A percentile compares a stretch with the other conserved stretches of the same genome.
phyloP scores from a whole-genome alignment of 169 alveolate species.

The Plasmodium sp. region DNA sequence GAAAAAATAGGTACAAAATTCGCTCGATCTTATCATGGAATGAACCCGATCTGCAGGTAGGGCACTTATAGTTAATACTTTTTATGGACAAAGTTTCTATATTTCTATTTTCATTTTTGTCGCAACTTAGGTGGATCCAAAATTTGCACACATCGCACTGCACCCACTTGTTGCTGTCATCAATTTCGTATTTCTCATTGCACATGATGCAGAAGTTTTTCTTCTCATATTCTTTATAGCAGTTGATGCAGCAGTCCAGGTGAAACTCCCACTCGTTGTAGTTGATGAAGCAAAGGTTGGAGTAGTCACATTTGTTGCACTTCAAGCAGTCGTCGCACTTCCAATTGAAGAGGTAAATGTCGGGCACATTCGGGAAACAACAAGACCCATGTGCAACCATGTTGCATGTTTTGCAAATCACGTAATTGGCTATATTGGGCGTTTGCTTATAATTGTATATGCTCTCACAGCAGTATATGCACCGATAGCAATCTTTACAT shows the following conservation, averaged over 20 bases:
- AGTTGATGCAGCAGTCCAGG: conserved; percentile 79
- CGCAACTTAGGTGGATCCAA: conserved; percentile 89
- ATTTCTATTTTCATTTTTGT: conserved; percentile 76
- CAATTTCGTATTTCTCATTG: conserved; percentile 77
- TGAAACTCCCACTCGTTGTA: conserved; percentile 85
- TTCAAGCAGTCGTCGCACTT: conserved; percentile 84
- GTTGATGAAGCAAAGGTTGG: conserved; percentile 77
- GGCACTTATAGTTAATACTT: conserved; percentile 78
- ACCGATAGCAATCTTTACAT: conserved; percentile 75
- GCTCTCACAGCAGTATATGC: conserved; percentile 75
- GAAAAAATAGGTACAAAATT: conserved; percentile 78
- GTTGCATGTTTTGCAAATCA: conserved; percentile 82
- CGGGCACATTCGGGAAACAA: conserved; percentile 85
- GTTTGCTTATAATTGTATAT: conserved; percentile 71
- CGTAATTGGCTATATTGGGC: conserved; percentile 73
- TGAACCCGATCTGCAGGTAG: conserved; percentile 79
- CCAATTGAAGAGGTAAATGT: conserved; percentile 81
- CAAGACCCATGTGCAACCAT: conserved; percentile 85
- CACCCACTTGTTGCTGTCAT: conserved; percentile 78
- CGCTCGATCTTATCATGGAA: conserved; percentile 76
- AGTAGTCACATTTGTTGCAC: conserved; percentile 84
- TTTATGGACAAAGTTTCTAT: conserved; percentile 72
- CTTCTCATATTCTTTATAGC: conserved; percentile 81
- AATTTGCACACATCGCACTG: conserved; percentile 88
- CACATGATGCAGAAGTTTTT: conserved; percentile 83